A percentile compares a stretch with the other conserved stretches of the same genome.
Evolutionary conservation across 805 yeast species (phyloP).

Genomic region (Wickerhamiella brachini): DNA sequence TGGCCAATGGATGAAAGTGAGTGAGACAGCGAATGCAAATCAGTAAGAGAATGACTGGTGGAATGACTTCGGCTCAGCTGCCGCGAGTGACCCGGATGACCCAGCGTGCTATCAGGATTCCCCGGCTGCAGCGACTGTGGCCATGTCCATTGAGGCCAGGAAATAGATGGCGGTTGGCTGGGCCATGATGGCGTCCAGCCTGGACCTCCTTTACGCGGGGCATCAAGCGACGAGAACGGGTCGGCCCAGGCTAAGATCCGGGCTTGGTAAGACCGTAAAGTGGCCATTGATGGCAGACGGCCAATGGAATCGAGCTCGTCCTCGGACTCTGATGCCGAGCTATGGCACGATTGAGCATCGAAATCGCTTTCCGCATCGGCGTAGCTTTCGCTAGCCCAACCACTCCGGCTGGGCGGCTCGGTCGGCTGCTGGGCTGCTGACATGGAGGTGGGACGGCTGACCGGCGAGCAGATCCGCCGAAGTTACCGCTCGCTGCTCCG

Average conservation of each 20-base stretch:
- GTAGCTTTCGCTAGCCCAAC: background rate
- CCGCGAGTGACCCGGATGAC: background rate
- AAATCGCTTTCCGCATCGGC: background rate
- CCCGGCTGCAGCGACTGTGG: background rate
- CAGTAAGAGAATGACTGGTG: background rate
- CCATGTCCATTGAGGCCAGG: slow-evolving; percentile 1
- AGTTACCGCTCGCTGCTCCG: slow-evolving; percentile 6
- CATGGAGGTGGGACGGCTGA: slow-evolving; percentile 1
- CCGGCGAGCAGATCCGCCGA: background rate
- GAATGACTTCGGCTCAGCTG: background rate
- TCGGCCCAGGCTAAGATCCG: slow-evolving; percentile 1
- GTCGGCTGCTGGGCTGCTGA: background rate
- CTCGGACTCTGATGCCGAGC: background rate
- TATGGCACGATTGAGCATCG: background rate
- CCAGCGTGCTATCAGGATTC: background rate
- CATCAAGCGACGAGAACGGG: background rate
- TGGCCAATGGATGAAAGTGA: too few species aligned
- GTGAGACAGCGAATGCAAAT: background rate
- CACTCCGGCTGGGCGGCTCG: background rate
- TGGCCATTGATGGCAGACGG: background rate
- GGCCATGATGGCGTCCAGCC: slow-evolving; percentile 10
- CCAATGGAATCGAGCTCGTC: background rate
- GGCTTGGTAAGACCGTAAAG: background rate
- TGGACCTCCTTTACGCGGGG: background rate
- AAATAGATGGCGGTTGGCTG: background rate